Evolutionary conservation across 371 early-diverging fungal species (phyloP).

Genomic region (Saksenaea vasiformis): DNA sequence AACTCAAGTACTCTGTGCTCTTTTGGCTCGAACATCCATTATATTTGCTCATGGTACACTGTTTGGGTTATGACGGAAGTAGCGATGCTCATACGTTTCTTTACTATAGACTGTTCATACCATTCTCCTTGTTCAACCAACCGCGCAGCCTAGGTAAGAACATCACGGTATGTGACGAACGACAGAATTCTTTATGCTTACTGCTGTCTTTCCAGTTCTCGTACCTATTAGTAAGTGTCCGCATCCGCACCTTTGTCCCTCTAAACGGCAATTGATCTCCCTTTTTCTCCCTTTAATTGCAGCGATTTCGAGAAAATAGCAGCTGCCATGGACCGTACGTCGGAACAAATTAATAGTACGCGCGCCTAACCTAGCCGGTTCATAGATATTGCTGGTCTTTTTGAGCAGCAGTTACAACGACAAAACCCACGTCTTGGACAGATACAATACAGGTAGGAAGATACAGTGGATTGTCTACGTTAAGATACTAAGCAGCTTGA

Average conservation of each 20-base stretch:
- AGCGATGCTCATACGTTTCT: not conserved
- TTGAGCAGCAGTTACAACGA: conserved; percentile 39
- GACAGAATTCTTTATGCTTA: not conserved
- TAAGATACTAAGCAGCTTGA: not conserved
- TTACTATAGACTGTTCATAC: conserved; percentile 19
- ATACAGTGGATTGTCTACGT: not conserved
- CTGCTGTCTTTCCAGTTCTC: conserved; percentile 11
- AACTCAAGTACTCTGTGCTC: too few relatives aligned
- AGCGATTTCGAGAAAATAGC: conserved; percentile 37
- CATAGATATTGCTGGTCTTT: conserved; percentile 44
- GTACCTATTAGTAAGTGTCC: conserved; percentile 38
- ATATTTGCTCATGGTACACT: not conserved
- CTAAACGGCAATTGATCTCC: not conserved
- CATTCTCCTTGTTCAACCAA: conserved; percentile 24
- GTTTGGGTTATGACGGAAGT: not conserved
- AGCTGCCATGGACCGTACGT: conserved; percentile 39
- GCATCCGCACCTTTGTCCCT: not conserved
- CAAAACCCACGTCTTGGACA: conserved; percentile 44
- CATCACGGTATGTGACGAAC: not conserved
- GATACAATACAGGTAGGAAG: conserved; percentile 43
- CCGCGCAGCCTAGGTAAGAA: conserved; percentile 16
- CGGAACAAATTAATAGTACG: not conserved
- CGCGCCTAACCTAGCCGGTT: not conserved
- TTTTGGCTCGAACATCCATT: not conserved
- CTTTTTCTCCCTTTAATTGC: not conserved